Conservation (phyloP, 164 flowering plant species). For the Annona cherimola region DNA sequence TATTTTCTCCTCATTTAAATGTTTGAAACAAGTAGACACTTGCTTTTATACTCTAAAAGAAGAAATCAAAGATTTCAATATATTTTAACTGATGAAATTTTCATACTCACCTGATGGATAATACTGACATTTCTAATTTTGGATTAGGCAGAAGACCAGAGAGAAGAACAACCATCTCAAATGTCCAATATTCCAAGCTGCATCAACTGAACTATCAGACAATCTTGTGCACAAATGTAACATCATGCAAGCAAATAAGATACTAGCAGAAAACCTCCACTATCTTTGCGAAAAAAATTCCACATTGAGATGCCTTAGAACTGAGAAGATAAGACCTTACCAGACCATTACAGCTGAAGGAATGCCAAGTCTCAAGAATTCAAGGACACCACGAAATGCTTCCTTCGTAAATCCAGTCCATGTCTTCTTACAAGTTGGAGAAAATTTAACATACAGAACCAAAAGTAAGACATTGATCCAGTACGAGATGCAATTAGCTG, state of each 20-base stretch:
- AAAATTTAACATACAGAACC: constrained; percentile 18
- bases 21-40: too few species aligned
- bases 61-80: neutral
- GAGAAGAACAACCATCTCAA: constrained; percentile 54
- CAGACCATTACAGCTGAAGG: constrained; percentile 26
- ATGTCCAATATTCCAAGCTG: constrained; percentile 67
- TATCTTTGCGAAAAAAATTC: neutral
- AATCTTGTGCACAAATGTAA: neutral
- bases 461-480: constrained; percentile 23
- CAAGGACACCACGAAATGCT: constrained; percentile 12
- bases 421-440: constrained; percentile 18
- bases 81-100: neutral
- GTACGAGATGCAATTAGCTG: constrained; percentile 20
- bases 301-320: neutral
- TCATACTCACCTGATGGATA: constrained; percentile 45
- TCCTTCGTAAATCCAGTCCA: constrained; percentile 25
- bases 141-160: constrained; percentile 69
- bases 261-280: neutral
- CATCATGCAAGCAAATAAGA: neutral
- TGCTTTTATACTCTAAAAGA: neutral
- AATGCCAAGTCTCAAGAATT: constrained; percentile 18
- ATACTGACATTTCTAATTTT: constrained; percentile 56
- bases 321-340: constrained; percentile 1
- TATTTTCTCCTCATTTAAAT: too few species aligned
- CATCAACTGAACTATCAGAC: constrained; percentile 2